These are phyloP conservation scores for Dissophora ornata DNA, from an alignment of 192 early-diverging fungal genomes.

Conservation along the genomic window DNA sequence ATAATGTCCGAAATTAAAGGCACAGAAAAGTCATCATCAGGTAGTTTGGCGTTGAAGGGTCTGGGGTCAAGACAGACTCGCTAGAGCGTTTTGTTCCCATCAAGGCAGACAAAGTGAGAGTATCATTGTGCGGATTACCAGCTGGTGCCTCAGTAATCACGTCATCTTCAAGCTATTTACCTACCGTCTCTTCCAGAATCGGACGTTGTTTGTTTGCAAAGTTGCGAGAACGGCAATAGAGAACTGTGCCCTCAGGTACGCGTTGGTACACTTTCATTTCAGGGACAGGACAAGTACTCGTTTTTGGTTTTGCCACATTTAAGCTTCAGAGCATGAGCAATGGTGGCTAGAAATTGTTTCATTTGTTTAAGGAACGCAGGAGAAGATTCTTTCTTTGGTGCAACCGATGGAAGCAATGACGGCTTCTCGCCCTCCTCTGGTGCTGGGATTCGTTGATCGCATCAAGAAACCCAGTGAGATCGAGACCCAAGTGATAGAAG, in stretches of 20 bases:
- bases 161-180: conserved; percentile 11
- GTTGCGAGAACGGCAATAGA: background rate
- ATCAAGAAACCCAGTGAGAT: background rate
- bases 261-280: conserved; percentile 24
- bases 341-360: too few species aligned
- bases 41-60: conserved; percentile 15
- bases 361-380: background rate
- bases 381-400: background rate
- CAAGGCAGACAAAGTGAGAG: conserved; percentile 22
- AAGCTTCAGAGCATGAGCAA: background rate
- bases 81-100: conserved; percentile 19
- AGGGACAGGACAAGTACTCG: conserved; percentile 1
- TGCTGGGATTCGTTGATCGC: background rate
- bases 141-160: background rate
- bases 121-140: conserved; percentile 14
- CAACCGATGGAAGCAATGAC: background rate
- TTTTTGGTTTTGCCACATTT: background rate
- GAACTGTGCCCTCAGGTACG: conserved; percentile 10
- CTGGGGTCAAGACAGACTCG: conserved; percentile 25
- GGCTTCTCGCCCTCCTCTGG: background rate
- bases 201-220: conserved; percentile 10
- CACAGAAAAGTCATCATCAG: conserved; percentile 19
- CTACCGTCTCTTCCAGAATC: background rate
- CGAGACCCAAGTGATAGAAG: conserved; percentile 10
- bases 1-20: conserved; percentile 30